Conservation (phyloP, 345 rosid genomes). For the Eutrema heterophyllum region DNA sequence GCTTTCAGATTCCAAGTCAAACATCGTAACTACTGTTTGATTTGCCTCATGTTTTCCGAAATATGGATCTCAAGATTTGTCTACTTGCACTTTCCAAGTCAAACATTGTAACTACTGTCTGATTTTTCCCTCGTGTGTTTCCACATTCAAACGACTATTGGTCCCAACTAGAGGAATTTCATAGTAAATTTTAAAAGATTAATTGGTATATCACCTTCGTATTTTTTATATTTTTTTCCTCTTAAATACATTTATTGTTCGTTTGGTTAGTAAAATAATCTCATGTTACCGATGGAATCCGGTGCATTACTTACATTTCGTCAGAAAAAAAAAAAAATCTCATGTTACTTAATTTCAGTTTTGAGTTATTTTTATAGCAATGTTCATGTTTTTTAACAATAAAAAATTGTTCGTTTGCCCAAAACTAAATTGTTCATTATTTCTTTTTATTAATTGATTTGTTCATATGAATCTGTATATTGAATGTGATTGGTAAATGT, state of each 20-base stretch:
- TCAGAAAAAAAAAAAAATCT: too few species aligned
- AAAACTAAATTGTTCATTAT: too few species aligned
- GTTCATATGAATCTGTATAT: too few species aligned
- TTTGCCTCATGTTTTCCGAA: not conserved
- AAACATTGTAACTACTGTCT: constrained; percentile 28
- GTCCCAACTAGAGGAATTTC: not conserved
- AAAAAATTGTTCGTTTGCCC: too few species aligned
- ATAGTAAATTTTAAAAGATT: not conserved
- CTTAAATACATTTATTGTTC: not conserved
- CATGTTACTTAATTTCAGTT: not conserved
- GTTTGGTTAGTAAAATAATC: not conserved
- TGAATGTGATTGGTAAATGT: too few species aligned
- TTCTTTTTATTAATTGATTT: too few species aligned
- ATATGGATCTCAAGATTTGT: constrained; percentile 16
- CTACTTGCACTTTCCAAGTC: constrained; percentile 23
- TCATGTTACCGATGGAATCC: too few species aligned
- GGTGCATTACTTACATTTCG: too few species aligned
- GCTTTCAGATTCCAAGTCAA: constrained; percentile 5
- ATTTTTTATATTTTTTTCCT: not conserved
- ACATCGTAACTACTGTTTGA: constrained; percentile 24
- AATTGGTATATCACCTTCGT: not conserved
- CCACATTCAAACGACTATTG: constrained; percentile 8
- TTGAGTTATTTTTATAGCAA: not conserved
- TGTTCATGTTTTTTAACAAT: too few species aligned
- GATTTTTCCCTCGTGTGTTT: constrained; percentile 10